Conservation (phyloP, 2,329 filamentous ascomycete species). For the Chaetomium olivaceum region DNA sequence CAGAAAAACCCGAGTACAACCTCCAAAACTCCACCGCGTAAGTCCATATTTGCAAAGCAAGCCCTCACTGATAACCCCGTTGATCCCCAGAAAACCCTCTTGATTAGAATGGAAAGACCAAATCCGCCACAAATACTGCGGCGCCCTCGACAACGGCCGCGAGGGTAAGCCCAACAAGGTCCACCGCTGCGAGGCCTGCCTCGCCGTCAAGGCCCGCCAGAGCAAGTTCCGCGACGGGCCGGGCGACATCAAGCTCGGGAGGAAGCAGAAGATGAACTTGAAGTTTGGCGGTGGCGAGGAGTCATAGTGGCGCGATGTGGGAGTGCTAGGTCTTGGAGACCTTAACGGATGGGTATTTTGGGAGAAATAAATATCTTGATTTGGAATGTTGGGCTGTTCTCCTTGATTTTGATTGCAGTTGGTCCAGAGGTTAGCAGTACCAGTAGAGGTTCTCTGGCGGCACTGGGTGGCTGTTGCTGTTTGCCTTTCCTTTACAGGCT, state of each 20-base stretch:
- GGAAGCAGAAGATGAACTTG: constrained; percentile 28
- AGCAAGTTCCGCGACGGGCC: constrained; percentile 17
- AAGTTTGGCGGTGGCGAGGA: constrained; percentile 8
- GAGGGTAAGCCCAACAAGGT: constrained; percentile 32
- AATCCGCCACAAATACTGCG: constrained; percentile 32
- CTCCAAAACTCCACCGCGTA: constrained; percentile 13
- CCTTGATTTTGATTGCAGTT: no score
- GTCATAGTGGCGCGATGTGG: background rate
- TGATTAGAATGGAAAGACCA: constrained; percentile 27
- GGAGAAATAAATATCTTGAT: no score
- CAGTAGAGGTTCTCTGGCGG: no score
- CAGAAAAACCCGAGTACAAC: constrained; percentile 16
- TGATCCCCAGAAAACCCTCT: background rate
- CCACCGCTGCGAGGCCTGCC: constrained; percentile 31
- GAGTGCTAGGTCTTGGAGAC: no score
- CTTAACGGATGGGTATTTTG: background rate
- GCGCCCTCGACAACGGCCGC: constrained; percentile 26
- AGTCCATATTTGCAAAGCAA: background rate
- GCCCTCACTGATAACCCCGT: background rate
- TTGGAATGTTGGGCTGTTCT: no score
- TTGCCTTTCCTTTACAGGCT: background rate
- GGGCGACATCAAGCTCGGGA: constrained; percentile 16
- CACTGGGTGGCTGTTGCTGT: background rate
- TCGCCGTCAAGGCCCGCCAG: constrained; percentile 27
- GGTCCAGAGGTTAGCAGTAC: no score